A percentile compares a stretch with the other conserved stretches of the same genome.
Conservation (phyloP, 352 stramenopile genomes). For the Phytopythium oedochilum region DNA sequence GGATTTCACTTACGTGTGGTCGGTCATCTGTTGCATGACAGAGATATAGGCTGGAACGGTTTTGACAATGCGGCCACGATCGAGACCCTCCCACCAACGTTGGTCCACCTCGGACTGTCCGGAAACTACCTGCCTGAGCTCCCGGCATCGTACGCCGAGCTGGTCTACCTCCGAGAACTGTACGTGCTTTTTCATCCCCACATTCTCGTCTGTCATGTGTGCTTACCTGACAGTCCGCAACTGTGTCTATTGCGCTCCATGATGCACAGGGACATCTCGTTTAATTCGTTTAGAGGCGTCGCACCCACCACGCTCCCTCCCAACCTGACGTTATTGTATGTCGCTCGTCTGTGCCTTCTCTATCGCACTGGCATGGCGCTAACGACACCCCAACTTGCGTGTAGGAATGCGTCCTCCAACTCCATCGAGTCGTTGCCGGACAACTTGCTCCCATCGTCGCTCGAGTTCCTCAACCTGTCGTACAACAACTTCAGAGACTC, state of each 20-base stretch:
- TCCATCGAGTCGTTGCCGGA: slow-evolving; percentile 7
- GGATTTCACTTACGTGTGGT: not conserved
- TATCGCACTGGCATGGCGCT: not conserved
- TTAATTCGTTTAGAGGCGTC: slow-evolving; percentile 9
- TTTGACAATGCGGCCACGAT: slow-evolving; percentile 19
- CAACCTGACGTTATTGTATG: slow-evolving; percentile 15
- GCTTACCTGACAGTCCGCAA: not conserved
- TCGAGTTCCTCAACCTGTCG: slow-evolving; percentile 63
- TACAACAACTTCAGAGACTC: slow-evolving; percentile 73
- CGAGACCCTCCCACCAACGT: slow-evolving; percentile 14
- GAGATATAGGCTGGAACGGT: slow-evolving; percentile 31
- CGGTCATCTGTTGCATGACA: slow-evolving; percentile 3
- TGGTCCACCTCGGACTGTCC: slow-evolving; percentile 20
- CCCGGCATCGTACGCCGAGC: slow-evolving; percentile 13
- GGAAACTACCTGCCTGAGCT: slow-evolving; percentile 13
- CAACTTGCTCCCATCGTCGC: not conserved
- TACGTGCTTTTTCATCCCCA: slow-evolving; percentile 8
- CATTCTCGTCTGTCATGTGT: not conserved
- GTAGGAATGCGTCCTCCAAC: slow-evolving; percentile 15
- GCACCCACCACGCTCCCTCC: slow-evolving; percentile 8
- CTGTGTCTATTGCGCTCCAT: not conserved
- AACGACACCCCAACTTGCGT: not conserved
- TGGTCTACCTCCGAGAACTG: slow-evolving; percentile 18
- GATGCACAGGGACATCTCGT: slow-evolving; percentile 7
- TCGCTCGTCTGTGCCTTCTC: not conserved